Conservation (phyloP, 768 basidiomycete genomes). For the Termitomyces sp. region DNA sequence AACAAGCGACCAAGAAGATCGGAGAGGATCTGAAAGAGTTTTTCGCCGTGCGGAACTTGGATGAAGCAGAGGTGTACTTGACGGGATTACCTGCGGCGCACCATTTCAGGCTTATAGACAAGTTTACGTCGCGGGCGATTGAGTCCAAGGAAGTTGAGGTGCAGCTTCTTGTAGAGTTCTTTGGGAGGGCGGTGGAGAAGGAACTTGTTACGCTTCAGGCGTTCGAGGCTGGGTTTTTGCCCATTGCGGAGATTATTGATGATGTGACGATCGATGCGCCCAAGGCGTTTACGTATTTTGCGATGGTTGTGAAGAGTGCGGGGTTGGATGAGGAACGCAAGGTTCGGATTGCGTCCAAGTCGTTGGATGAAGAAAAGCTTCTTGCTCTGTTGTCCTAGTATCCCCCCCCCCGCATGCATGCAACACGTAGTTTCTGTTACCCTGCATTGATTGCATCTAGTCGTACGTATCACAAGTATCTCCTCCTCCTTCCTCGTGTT, state of each 20-base stretch:
- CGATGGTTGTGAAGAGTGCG: constrained; percentile 66
- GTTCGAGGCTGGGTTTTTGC: constrained; percentile 72
- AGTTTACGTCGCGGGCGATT: constrained; percentile 66
- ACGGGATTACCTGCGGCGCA: constrained; percentile 59
- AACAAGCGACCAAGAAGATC: constrained; percentile 69
- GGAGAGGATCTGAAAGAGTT: constrained; percentile 82
- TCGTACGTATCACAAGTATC: too few relatives aligned
- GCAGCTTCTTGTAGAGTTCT: constrained; percentile 70
- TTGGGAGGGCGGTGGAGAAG: constrained; percentile 56
- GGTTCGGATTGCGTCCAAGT: constrained; percentile 54
- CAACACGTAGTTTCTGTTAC: too few relatives aligned
- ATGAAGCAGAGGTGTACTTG: constrained; percentile 88
- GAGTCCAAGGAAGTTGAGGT: constrained; percentile 82
- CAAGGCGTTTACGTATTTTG: constrained; percentile 73
- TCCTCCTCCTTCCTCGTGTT: too few relatives aligned
- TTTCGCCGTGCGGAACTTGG: constrained; percentile 75
- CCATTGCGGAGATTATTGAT: constrained; percentile 72
- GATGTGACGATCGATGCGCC: constrained; percentile 91
- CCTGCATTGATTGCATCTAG: too few relatives aligned
- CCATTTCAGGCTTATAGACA: constrained; percentile 64
- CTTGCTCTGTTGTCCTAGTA: constrained; percentile 53
- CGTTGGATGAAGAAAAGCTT: constrained; percentile 53
- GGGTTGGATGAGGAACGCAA: constrained; percentile 58
- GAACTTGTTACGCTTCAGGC: constrained; percentile 48
- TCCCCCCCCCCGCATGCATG: not conserved